Conservation (phyloP, 2,329 filamentous ascomycete genomes). For the Fusarium chlamydosporum region DNA sequence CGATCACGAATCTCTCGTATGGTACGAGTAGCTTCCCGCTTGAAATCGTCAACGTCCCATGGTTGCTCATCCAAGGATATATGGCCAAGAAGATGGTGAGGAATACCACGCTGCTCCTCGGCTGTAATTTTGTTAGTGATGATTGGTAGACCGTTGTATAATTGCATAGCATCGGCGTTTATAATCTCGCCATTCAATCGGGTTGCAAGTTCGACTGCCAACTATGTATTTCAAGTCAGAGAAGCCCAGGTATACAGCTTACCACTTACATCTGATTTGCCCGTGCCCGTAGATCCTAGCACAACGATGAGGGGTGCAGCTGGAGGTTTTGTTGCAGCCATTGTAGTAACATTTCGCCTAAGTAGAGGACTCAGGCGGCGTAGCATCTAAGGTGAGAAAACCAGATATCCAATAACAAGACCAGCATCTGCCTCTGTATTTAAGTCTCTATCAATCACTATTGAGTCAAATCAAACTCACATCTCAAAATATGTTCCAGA, state of each 20-base stretch:
- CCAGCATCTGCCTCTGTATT: background rate
- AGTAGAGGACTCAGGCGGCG: conserved; percentile 45
- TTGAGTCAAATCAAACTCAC: conserved; percentile 22
- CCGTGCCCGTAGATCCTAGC: conserved; percentile 91
- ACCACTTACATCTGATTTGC: conserved; percentile 84
- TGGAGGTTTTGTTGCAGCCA: conserved; percentile 59
- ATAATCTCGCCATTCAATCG: conserved; percentile 93
- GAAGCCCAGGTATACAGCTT: background rate
- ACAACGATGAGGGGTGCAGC: conserved; percentile 80
- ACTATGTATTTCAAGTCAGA: conserved; percentile 65
- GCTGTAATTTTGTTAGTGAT: conserved; percentile 93
- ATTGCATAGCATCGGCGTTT: conserved; percentile 98
- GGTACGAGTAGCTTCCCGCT: conserved; percentile 73
- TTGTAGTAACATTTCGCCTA: conserved; percentile 57
- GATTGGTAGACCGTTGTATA: conserved; percentile 91
- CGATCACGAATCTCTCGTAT: conserved; percentile 84
- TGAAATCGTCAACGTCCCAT: conserved; percentile 87
- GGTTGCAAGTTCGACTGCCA: conserved; percentile 88
- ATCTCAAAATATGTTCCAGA: conserved; percentile 36
- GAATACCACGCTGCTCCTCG: conserved; percentile 82
- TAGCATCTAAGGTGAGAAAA: conserved; percentile 51
- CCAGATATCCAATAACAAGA: too few species aligned
- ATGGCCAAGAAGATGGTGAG: conserved; percentile 88
- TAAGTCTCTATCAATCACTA: conserved; percentile 5
- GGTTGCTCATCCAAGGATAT: conserved; percentile 82